Base-by-base conservation (phyloP, 345 rosid genomes). In the Triadica sebifera region DNA sequence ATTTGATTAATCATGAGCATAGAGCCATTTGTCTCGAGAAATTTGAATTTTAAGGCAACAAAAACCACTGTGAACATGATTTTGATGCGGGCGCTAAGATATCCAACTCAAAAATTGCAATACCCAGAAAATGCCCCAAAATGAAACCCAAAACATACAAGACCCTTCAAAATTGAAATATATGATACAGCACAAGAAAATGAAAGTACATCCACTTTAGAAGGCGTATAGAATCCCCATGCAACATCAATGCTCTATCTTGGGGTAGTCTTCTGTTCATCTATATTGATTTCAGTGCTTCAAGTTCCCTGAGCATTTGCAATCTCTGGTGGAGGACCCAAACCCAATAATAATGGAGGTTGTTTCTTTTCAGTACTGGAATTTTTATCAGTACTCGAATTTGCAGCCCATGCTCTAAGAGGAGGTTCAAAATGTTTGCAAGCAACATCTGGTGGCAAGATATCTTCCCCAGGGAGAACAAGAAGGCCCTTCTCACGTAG, bases 351-450 rank as follows among this genome's bases (percentile, higher is more conserved):
- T 59, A 94, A 74, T 49, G 91, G 93, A 62, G 89, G n/a, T 68
- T 87, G 85, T 20, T 88, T 83, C 84, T 83, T 83, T 73, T 89
- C 82, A 4, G 80, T 58, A 72, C 73, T 77, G 65, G 89, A 60
- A 52, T 82, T 79, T 34, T 77, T 56, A 39, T 80, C 70, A 52
- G 73, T 79, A 60, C 46, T 46, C 8, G 75, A 80, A 58, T 84
- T 82, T 51, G 89, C 85, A 43, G 91, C 88, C 90, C 84, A 88
- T 38, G 95, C 91, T 75, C 95, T 79, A 25, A 89, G 85, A 7
- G 97, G 89, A 75, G 95, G 97, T 74, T 90, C 97, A 73, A 92
- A 94, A 79, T 80, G 87, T 81, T 86, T 69, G 73, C 91, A 81
- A 20, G 90, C 90, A 49, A 91, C 93, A 84, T 94, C 97, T 61